These are phyloP conservation scores for Persicaria tinctoria DNA, from an alignment of 148 eudicot species.

Conservation along the genomic window DNA sequence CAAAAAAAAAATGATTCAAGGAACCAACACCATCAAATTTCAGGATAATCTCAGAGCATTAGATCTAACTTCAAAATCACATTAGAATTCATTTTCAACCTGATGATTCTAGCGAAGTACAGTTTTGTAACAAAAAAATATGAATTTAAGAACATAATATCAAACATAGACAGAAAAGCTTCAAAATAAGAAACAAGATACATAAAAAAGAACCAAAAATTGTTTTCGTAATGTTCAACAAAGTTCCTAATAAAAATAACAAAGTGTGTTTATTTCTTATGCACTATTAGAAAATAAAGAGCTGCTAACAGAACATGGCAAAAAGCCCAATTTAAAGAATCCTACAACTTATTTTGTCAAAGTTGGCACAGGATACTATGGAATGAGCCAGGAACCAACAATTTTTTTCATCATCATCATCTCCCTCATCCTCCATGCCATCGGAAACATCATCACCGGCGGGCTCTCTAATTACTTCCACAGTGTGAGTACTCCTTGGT, in stretches of 20 bases:
- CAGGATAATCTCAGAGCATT: background rate
- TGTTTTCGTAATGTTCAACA: background rate
- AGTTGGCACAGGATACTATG: background rate
- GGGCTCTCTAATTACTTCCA: no score
- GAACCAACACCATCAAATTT: background rate
- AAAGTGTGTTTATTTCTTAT: background rate
- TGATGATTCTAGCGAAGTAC: background rate
- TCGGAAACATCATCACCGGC: no score
- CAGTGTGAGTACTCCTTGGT: no score
- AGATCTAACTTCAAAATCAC: background rate
- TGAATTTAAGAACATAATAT: background rate
- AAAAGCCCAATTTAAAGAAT: background rate
- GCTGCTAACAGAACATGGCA: background rate
- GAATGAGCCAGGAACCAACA: background rate
- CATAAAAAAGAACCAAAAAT: background rate
- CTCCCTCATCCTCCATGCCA: no score
- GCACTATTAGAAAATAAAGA: background rate
- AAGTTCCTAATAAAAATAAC: background rate
- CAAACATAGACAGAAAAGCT: background rate
- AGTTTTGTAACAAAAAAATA: background rate
- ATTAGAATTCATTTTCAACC: background rate
- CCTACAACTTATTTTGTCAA: background rate
- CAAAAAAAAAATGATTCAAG: background rate
- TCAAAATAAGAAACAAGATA: background rate
- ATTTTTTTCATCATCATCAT: no score